A percentile compares a stretch with the other conserved stretches of the same genome.
phyloP scores from a whole-genome alignment of 2,329 filamentous ascomycete species.

The Curvularia sp. region DNA sequence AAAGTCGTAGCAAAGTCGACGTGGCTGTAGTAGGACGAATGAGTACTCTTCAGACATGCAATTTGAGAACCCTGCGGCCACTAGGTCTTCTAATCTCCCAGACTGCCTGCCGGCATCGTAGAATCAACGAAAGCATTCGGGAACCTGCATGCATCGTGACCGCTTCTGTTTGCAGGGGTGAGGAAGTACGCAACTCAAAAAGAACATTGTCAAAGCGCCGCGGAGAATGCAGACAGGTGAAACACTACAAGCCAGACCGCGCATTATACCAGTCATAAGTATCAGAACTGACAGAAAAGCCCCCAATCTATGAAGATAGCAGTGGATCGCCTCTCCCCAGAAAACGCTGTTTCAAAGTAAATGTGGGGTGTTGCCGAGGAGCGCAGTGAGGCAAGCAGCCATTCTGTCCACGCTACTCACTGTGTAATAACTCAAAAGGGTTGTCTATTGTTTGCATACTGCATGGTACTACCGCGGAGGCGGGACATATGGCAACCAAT shows the following conservation, averaged over 20 bases:
- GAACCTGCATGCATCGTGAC: conserved; percentile 16
- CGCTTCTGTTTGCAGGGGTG: conserved; percentile 11
- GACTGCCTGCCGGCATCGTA: conserved; percentile 7
- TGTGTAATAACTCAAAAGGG: not conserved
- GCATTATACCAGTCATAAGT: conserved; percentile 8
- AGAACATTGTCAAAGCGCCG: conserved; percentile 8
- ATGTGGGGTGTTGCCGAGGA: conserved; percentile 5
- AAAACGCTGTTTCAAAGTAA: not conserved
- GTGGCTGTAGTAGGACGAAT: conserved; percentile 15
- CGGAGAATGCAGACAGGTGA: conserved; percentile 16
- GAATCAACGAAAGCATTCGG: conserved; percentile 7
- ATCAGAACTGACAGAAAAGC: conserved; percentile 7
- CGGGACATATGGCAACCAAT: conserved; percentile 20
- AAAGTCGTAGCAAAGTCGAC: conserved; percentile 11
- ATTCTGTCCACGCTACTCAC: not conserved
- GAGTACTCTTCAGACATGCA: not conserved
- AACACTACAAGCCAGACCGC: conserved; percentile 21
- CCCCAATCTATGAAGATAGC: not conserved
- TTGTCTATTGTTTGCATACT: conserved; percentile 19
- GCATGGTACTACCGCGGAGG: conserved; percentile 26
- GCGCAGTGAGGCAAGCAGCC: conserved; percentile 6
- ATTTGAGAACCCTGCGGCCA: not conserved
- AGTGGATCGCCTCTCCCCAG: not conserved
- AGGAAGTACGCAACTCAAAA: conserved; percentile 14
- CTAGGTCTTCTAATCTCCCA: not conserved